phyloP scores from a whole-genome alignment of 2,329 filamentous ascomycete genomes.

The Sarocladium strictum region DNA sequence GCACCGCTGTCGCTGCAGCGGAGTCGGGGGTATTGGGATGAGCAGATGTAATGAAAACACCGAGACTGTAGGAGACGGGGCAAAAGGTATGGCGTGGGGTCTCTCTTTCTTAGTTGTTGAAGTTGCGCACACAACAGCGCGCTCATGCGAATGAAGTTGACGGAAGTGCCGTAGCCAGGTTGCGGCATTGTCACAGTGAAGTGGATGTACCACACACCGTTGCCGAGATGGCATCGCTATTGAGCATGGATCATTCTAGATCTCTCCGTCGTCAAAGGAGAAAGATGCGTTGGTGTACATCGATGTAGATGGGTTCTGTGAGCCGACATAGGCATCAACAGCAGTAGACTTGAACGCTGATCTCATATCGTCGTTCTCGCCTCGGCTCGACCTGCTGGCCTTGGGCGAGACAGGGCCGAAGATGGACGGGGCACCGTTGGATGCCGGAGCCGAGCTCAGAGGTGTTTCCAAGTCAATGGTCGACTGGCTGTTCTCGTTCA shows the following conservation, averaged over 20 bases:
- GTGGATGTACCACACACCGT: no score
- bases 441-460: neutral
- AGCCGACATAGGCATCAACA: neutral
- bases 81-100: no score
- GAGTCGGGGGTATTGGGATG: no score
- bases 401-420: conserved; percentile 5
- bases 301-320: neutral
- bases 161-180: no score
- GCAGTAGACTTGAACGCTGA: neutral
- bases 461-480: neutral
- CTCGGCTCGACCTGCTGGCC: neutral
- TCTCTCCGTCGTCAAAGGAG: neutral
- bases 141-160: no score
- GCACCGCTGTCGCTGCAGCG: no score
- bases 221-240: no score
- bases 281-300: conserved; percentile 5
- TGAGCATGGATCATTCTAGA: neutral
- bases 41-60: no score
- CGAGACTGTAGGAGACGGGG: no score
- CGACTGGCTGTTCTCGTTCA: neutral
- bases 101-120: no score
- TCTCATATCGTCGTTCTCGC: neutral
- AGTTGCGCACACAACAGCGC: no score
- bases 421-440: neutral
- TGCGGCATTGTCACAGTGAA: no score